Conservation (phyloP, 1,139 yeast genomes). For the Pichia sp. region DNA sequence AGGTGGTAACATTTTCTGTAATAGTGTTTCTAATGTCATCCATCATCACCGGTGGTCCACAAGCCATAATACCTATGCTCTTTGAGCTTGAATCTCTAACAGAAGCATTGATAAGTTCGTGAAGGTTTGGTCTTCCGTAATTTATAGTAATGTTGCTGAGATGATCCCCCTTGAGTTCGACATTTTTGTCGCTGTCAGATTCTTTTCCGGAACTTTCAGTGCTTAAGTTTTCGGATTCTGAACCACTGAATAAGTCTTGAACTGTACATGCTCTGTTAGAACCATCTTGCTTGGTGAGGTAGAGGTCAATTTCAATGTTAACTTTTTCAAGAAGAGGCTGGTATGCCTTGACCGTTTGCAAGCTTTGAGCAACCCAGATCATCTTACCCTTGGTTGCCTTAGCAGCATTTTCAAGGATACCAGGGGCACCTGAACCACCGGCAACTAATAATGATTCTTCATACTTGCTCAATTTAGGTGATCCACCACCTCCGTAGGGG, state of each 20-base stretch:
- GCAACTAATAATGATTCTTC: slow-evolving; percentile 54
- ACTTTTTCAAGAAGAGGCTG: slow-evolving; percentile 4
- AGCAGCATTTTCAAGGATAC: slow-evolving; percentile 3
- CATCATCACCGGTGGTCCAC: slow-evolving; percentile 46
- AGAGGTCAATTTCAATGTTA: slow-evolving; percentile 15
- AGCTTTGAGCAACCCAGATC: slow-evolving; percentile 12
- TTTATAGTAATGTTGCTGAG: neutral
- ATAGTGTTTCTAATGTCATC: slow-evolving; percentile 32
- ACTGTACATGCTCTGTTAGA: neutral
- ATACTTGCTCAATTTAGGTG: slow-evolving; percentile 37
- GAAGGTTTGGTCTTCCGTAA: slow-evolving; percentile 37
- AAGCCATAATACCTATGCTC: slow-evolving; percentile 39
- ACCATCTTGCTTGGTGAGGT: slow-evolving; percentile 17
- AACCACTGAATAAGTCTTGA: neutral
- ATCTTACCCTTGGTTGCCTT: slow-evolving; percentile 4
- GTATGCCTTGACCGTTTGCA: slow-evolving; percentile 11
- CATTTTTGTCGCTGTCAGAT: neutral
- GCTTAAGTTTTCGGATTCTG: slow-evolving; percentile 4
- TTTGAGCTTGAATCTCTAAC: slow-evolving; percentile 33
- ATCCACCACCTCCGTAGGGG: slow-evolving; percentile 47
- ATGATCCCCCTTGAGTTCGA: neutral
- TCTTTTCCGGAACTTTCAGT: slow-evolving; percentile 2
- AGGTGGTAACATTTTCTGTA: slow-evolving; percentile 9
- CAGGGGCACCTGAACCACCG: slow-evolving; percentile 47
- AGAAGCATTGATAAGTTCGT: slow-evolving; percentile 33